phyloP scores from a whole-genome alignment of 192 early-diverging fungal species.

The Dissophora ornata region DNA sequence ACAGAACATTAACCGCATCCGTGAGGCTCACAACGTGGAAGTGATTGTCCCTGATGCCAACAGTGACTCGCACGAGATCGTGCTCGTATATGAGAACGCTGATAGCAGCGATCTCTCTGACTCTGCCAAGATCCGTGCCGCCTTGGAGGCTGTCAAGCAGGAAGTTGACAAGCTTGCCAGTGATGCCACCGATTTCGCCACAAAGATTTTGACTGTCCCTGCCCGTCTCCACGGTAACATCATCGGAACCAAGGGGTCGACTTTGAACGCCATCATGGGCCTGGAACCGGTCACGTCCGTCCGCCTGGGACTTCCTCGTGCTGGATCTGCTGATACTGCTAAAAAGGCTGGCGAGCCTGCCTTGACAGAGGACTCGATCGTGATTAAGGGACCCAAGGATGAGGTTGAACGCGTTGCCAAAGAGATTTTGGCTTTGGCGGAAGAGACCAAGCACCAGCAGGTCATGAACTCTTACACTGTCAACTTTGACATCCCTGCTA shows the following conservation, averaged over 20 bases:
- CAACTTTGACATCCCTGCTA: slow-evolving; percentile 78
- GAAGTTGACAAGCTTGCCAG: slow-evolving; percentile 75
- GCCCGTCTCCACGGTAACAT: slow-evolving; percentile 81
- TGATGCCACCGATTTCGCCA: slow-evolving; percentile 74
- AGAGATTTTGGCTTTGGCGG: slow-evolving; percentile 74
- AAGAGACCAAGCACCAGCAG: slow-evolving; percentile 73
- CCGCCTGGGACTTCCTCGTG: slow-evolving; percentile 69
- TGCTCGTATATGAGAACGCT: slow-evolving; percentile 82
- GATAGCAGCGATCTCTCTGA: slow-evolving; percentile 50
- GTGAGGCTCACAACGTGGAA: slow-evolving; percentile 73
- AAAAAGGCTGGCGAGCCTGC: slow-evolving; percentile 55
- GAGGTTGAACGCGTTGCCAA: slow-evolving; percentile 79
- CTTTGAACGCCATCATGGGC: slow-evolving; percentile 78
- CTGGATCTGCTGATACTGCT: slow-evolving; percentile 58
- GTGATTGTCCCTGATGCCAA: slow-evolving; percentile 80
- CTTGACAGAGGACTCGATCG: slow-evolving; percentile 74
- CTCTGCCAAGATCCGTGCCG: slow-evolving; percentile 58
- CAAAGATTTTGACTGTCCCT: slow-evolving; percentile 71
- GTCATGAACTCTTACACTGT: slow-evolving; percentile 74
- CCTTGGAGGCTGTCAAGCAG: slow-evolving; percentile 66
- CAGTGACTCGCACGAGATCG: slow-evolving; percentile 76
- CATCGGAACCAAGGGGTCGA: slow-evolving; percentile 79
- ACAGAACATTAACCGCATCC: slow-evolving; percentile 71
- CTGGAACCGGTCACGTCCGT: slow-evolving; percentile 75
- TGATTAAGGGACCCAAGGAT: slow-evolving; percentile 82